Conservation (phyloP, 352 stramenopile species). For the Phytophthora pistaciae region DNA sequence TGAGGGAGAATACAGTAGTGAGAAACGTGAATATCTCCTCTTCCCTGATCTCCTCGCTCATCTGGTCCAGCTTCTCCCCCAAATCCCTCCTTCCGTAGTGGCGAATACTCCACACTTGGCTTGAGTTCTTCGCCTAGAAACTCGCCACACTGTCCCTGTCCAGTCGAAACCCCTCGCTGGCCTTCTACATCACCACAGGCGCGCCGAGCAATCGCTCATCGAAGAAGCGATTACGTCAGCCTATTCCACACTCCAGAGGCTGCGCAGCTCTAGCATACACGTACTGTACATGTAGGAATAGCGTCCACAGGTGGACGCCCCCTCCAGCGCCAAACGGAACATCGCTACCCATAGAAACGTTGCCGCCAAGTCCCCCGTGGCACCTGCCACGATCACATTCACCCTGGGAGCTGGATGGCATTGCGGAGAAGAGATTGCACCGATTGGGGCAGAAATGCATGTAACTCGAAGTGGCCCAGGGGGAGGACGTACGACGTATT, state of each 20-base stretch:
- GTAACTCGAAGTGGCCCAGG: too few relatives aligned
- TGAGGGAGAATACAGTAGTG: slow-evolving; percentile 72
- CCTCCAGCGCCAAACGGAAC: slow-evolving; percentile 64
- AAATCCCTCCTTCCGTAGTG: slow-evolving; percentile 42
- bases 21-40: slow-evolving; percentile 74
- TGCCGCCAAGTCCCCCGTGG: slow-evolving; percentile 83
- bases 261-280: slow-evolving; percentile 58
- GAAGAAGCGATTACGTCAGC: slow-evolving; percentile 57
- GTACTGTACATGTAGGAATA: too few relatives aligned
- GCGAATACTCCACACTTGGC: slow-evolving; percentile 53
- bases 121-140: slow-evolving; percentile 54
- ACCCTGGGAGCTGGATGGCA: slow-evolving; percentile 17
- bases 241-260: slow-evolving; percentile 26
- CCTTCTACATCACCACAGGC: slow-evolving; percentile 40
- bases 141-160: slow-evolving; percentile 24
- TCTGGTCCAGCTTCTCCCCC: slow-evolving; percentile 19
- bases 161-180: not conserved
- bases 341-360: slow-evolving; percentile 86
- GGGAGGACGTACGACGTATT: too few relatives aligned
- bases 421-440: not conserved
- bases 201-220: slow-evolving; percentile 33
- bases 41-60: slow-evolving; percentile 22
- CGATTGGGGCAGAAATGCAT: not conserved
- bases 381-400: slow-evolving; percentile 67
- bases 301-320: slow-evolving; percentile 2